Evolutionary conservation across 2,329 filamentous ascomycete species (phyloP), one percentile per base, ranked within the genome.

Genomic region (Dichotomopilus funicola): DNA sequence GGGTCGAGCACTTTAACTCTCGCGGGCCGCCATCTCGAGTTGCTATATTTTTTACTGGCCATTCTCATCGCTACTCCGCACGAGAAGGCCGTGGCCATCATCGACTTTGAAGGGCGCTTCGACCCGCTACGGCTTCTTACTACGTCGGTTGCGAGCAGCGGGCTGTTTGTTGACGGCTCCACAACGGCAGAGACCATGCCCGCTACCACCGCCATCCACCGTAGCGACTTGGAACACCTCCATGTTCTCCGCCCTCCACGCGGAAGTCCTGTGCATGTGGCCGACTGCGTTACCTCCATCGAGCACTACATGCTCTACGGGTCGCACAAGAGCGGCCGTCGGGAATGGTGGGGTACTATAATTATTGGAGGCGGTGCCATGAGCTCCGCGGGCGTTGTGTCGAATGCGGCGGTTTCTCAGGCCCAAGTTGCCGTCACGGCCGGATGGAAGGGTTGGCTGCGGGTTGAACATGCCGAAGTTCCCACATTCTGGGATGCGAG

Each of bases 331-430:
- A 81, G 77, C 59, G 70, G 71, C 5, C 66, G 62, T 33, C 73
- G 80, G 4, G 72, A 75, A 57, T 81, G 76, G 75, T 83, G 81
- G 80, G 80, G 81, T n/a, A 80, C 78, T 1, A 62, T 83, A 33
- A 74, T 83, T 5, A 61, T 82, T 41, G 78, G 77, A 8, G 73
- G 73, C 0, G 60, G 66, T 8, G 50, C 41, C 34, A 51, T 34
- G 6, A 42, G 45, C 12, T 51, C 55, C 27, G 60, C 62, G 42
- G 19, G 19, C 19, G 19, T 27, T 27, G 19, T 27, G 19, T 27
- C 19, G 19, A 27, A 27, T 27, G 19, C 19, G 19, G 19, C 19
- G 19, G 19, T 27, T 27, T 3, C 19, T 27, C 19, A 27, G 19
- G 19, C 19, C 19, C 60, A 64, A 36, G 64, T 66, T 6, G 65